phyloP scores from a whole-genome alignment of 306 rosid genomes.

The Cicer judaicum region DNA sequence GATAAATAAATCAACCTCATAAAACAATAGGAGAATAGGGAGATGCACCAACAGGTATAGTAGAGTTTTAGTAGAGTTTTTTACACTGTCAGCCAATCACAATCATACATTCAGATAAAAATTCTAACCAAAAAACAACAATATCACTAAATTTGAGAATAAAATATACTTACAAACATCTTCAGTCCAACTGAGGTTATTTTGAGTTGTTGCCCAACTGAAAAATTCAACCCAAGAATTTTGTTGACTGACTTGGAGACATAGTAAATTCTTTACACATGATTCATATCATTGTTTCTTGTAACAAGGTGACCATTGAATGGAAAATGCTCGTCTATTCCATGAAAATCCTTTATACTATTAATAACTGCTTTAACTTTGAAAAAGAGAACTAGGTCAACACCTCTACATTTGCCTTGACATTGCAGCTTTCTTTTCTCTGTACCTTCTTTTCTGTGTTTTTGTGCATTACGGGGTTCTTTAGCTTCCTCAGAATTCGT shows the following conservation, averaged over 20 bases:
- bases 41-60: too few relatives aligned
- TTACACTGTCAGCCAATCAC: too few relatives aligned
- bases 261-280: slow-evolving; percentile 90
- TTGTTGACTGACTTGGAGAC: slow-evolving; percentile 85
- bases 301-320: slow-evolving; percentile 81
- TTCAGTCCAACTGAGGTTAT: slow-evolving; percentile 90
- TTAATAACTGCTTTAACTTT: slow-evolving; percentile 69
- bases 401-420: slow-evolving; percentile 97
- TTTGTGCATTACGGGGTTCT: slow-evolving; percentile 47
- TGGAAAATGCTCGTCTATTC: slow-evolving; percentile 77
- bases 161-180: slow-evolving; percentile 88
- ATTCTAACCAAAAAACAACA: slow-evolving; percentile 4
- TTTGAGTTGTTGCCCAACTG: slow-evolving; percentile 92
- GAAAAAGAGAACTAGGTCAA: slow-evolving; percentile 91
- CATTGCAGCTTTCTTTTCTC: slow-evolving; percentile 77
- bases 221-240: slow-evolving; percentile 85
- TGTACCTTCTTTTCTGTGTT: slow-evolving; percentile 48
- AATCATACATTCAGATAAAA: neutral
- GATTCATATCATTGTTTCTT: slow-evolving; percentile 74
- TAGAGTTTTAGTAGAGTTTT: too few relatives aligned
- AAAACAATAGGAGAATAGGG: neutral
- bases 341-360: slow-evolving; percentile 83
- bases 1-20: slow-evolving; percentile 32
- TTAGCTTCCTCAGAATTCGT: slow-evolving; percentile 49
- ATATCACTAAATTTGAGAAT: slow-evolving; percentile 24